Base-by-base conservation (phyloP, 2,329 filamentous ascomycete genomes). In the Aspergillus jensenii region DNA sequence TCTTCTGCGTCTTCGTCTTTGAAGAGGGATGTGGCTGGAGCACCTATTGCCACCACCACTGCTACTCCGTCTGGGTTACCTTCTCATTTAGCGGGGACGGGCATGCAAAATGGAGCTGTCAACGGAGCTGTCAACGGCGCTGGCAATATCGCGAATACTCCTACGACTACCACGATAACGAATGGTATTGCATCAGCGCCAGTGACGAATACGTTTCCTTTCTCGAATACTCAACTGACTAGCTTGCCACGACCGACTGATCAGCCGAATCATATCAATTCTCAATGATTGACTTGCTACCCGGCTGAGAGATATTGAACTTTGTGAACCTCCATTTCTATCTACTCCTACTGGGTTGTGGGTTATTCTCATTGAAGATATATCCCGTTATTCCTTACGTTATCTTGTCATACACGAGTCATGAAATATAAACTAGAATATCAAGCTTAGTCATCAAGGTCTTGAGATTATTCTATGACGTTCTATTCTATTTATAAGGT, bases 381-480 rank as follows among this genome's bases (percentile, higher is more conserved):
- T 31, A 31, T 31, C 27, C 27, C 9, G 27, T 31, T 31, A 11
- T 31, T 31, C 27, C 27, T 9, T 27, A 27, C 25, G 7, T 27
- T 27, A 27, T 27, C 25, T 31, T 31, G 27, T 37, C 35, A 15
- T 37, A 37, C 35, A n/a, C 4, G 14, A 37, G 6, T 17, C 21
- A 44, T 17, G 15, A 11, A n/a, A 17, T 8, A 3, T 35, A 11
- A 23, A 37, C 27, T 25, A 39, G 31, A 39, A 39, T n/a, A 53
- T 45, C 33, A 19, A 44, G 39, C 19, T 9, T 8, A 31, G 27
- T 19, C 9, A 52, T 31, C n/a, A 43, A 39, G 35, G 33, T 25
- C 48, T 37, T 17, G 43, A 47, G 11, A 54, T 48, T 54, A 54
- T 48, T 54, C 52, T 54, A 54, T 54, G 43, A 48, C 52, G 35